phyloP scores from a whole-genome alignment of 495 filamentous ascomycete species.

The Monascus purpureus region DNA sequence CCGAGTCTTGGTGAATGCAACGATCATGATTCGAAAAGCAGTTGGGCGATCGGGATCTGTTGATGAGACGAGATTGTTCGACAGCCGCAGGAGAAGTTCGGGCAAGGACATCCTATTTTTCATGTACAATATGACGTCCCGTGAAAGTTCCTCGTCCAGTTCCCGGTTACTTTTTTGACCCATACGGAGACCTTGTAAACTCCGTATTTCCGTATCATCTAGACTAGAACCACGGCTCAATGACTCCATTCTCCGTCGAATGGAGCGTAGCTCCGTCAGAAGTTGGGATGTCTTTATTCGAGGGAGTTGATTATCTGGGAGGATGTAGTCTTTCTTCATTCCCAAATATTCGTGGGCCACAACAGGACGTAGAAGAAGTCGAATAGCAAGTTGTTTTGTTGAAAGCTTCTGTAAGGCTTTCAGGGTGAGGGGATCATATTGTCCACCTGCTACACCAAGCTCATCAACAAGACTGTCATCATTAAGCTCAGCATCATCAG shows the following conservation, averaged over 20 bases:
- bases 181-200: not conserved
- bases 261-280: slow-evolving; percentile 16
- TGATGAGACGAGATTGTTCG: slow-evolving; percentile 20
- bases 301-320: slow-evolving; percentile 12
- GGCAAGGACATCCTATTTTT: slow-evolving; percentile 20
- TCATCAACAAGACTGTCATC: slow-evolving; percentile 6
- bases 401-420: slow-evolving; percentile 30
- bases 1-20: slow-evolving; percentile 23
- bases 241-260: slow-evolving; percentile 17
- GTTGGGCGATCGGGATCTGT: slow-evolving; percentile 23
- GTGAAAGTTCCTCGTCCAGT: slow-evolving; percentile 18
- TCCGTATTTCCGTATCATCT: not conserved
- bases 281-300: slow-evolving; percentile 18
- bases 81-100: slow-evolving; percentile 22
- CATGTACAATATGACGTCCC: slow-evolving; percentile 18
- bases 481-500: slow-evolving; percentile 6
- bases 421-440: slow-evolving; percentile 14
- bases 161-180: not conserved
- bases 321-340: slow-evolving; percentile 21
- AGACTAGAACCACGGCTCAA: slow-evolving; percentile 10
- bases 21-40: slow-evolving; percentile 19
- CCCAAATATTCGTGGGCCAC: slow-evolving; percentile 29
- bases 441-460: not conserved
- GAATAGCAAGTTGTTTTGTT: slow-evolving; percentile 28
- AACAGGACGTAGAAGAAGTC: slow-evolving; percentile 23